Evolutionary conservation across 176 grass and related monocot species (phyloP).

Genomic region (Oryza punctata): DNA sequence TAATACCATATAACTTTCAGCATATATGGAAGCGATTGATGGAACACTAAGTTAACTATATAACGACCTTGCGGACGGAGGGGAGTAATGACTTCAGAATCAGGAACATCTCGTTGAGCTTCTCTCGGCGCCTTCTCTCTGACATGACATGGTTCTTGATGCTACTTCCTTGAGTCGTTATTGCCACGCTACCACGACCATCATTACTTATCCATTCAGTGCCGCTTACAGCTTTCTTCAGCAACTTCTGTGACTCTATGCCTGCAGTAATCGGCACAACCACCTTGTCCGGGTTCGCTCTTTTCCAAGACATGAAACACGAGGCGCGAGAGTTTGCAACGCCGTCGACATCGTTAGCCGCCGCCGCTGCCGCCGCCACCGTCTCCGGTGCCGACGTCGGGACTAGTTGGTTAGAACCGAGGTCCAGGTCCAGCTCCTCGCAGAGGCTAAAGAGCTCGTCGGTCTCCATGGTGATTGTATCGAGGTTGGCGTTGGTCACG

Average conservation of each 20-base stretch:
- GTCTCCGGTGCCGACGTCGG: background rate
- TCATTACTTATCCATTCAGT: conserved; percentile 3
- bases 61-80: conserved; percentile 61
- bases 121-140: conserved; percentile 62
- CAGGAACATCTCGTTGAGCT: conserved; percentile 70
- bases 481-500: background rate
- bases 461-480: background rate
- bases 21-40: too few relatives aligned
- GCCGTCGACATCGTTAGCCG: background rate
- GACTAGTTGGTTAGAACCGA: background rate
- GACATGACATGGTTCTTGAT: conserved; percentile 52
- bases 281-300: background rate
- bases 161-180: conserved; percentile 31
- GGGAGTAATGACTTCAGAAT: conserved; percentile 62
- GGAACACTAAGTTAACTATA: background rate
- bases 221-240: conserved; percentile 54
- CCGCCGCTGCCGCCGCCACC: background rate
- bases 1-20: too few relatives aligned
- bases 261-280: background rate
- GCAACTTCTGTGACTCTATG: conserved; percentile 50
- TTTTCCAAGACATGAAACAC: conserved; percentile 53
- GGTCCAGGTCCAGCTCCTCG: conserved; percentile 20
- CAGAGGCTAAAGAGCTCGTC: conserved; percentile 38
- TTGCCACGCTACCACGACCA: too few relatives aligned
- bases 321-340: conserved; percentile 9